phyloP scores from a whole-genome alignment of 257 asterid genomes.

The Nicotiana tabacum region DNA sequence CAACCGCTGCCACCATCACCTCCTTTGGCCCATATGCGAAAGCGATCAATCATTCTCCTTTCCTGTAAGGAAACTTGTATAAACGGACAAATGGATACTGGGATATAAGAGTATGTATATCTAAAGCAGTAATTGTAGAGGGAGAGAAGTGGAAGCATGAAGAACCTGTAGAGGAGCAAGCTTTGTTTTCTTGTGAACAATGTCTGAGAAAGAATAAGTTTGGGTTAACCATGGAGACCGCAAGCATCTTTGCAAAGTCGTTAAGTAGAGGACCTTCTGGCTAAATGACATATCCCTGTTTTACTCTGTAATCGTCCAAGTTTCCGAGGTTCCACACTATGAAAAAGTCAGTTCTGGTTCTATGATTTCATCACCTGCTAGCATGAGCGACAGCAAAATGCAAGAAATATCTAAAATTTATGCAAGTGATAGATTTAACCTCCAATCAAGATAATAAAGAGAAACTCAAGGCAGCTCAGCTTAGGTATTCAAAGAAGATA shows the following conservation, averaged over 20 bases:
- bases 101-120: background rate
- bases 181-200: conserved; percentile 40
- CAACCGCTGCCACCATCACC: conserved; percentile 98
- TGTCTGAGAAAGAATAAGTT: conserved; percentile 48
- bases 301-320: conserved; percentile 17
- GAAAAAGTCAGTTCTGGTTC: too few species aligned
- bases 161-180: conserved; percentile 77
- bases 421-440: too few species aligned
- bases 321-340: background rate
- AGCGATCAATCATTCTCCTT: conserved; percentile 77
- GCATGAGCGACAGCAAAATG: too few species aligned
- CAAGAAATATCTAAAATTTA: too few species aligned
- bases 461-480: background rate
- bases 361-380: too few species aligned
- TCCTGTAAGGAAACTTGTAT: conserved; percentile 46
- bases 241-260: conserved; percentile 23
- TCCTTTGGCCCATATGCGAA: conserved; percentile 80
- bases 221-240: conserved; percentile 37
- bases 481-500: background rate
- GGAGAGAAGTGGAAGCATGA: background rate
- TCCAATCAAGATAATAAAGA: background rate
- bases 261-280: conserved; percentile 24
- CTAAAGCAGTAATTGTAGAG: background rate
- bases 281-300: conserved; percentile 33
- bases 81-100: conserved; percentile 3